Evolutionary conservation across 192 early-diverging fungal genomes (phyloP), one percentile per base, ranked within the genome.

Genomic region (Coemansia sp.): DNA sequence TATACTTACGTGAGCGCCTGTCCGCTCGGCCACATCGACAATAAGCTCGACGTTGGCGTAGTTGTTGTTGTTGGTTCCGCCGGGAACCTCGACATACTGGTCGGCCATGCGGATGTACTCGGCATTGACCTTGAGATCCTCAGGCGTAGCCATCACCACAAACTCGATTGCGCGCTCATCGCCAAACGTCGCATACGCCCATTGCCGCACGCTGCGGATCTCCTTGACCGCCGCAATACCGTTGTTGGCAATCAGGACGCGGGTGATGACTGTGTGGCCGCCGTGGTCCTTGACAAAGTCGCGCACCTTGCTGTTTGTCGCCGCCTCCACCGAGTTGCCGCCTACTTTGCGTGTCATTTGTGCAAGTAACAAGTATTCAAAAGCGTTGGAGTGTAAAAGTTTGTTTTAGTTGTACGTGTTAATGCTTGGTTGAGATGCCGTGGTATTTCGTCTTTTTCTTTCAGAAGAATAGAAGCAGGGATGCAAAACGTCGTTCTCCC

Each of bases 51-150:
- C 96, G 69, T 99, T 99, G 20, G 95, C 92, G 73, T 99, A 99
- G 88, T 99, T 99, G 88, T 98, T 95, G 86, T 99, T 97, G 85
- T 91, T 91, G 66, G 93, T 91, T 54, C 97, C 97, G 68, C 97
- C 96, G 16, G 97, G 97, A 11, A 99, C 94, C 80, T 98, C 94
- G 61, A 99, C 92, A 75, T 93, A 99, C 85, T 98, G 93, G 79
- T 99, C 97, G 2, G 97, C 96, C 95, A 97, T 95, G 63, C 97
- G 90, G 77, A 99, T 97, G 83, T 95, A 99, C 87, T 99, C 97
- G 57, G 97, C 96, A 70, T 99, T 99, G 62, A 92, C 92, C 75
- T 89, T 91, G 67, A 99, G 86, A 86, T 99, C 97, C 71, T 99
- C 96, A 25, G 95, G 95, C 43, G 97, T 99, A 10, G 93, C 94